Evolutionary conservation across 768 basidiomycete species (phyloP).

Genomic region (Cystobasidium onofrii): DNA sequence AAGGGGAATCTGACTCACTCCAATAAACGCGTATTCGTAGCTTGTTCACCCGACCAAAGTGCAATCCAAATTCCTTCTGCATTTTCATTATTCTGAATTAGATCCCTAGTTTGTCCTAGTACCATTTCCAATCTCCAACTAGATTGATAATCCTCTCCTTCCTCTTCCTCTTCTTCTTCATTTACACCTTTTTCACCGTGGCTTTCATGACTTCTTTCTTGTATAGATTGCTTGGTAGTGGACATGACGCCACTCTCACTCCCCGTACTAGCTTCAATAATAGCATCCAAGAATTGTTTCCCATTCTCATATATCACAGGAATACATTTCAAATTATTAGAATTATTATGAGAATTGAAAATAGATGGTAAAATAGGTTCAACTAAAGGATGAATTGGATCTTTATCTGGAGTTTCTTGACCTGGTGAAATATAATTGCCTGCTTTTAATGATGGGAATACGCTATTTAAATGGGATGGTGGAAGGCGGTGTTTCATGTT

Average conservation of each 20-base stretch:
- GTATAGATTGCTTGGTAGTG: no score
- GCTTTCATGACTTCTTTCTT: not conserved
- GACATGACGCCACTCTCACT: not conserved
- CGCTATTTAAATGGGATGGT: not conserved
- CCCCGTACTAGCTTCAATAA: not conserved
- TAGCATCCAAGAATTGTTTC: not conserved
- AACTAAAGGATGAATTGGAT: constrained; percentile 12
- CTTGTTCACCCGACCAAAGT: constrained; percentile 8
- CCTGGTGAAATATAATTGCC: constrained; percentile 23
- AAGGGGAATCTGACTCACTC: constrained; percentile 13
- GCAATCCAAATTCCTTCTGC: constrained; percentile 22
- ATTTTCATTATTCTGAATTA: not conserved
- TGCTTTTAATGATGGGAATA: constrained; percentile 28
- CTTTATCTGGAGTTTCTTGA: constrained; percentile 14
- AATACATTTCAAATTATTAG: not conserved
- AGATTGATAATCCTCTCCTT: not conserved
- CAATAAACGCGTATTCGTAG: constrained; percentile 1
- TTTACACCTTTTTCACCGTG: not conserved
- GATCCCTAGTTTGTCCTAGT: constrained; percentile 16
- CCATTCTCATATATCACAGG: not conserved
- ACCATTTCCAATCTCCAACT: constrained; percentile 31
- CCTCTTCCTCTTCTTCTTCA: not conserved
- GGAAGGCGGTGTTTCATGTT: no score
- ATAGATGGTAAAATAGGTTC: constrained; percentile 23
- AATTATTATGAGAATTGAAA: not conserved